Base-by-base conservation (phyloP, 163 green algal genomes). In the Scenedesmus sp. region DNA sequence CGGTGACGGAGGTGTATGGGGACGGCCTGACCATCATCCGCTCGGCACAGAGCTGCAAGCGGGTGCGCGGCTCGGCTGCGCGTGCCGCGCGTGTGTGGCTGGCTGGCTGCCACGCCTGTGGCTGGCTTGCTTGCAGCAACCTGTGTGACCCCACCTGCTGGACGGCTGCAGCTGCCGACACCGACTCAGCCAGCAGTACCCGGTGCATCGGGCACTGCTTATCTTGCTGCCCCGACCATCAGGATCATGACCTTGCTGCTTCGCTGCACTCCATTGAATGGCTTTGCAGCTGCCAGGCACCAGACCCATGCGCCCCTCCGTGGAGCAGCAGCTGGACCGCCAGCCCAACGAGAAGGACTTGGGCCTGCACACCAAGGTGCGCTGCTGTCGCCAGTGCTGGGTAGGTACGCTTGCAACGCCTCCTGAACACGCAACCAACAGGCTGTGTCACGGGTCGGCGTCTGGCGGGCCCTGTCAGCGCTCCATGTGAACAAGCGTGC, bases 11-110 rank as follows among this genome's bases (percentile, higher is more conserved):
- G 61, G 89, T 93, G 12, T 95, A 94, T 56, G 65, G 44, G 4
- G 46, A 88, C 53, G 93, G 93, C n/a, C 86, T 95, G 26, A 95
- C 91, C 35, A 92, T 95, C 59, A 92, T 92, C 49, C 65, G 88
- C 10, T 72, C 88, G 9, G 61, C 82, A 35, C 49, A 73, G 9
- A 83, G 81, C 82, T 42, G 33, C 33, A 89, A 83, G 49, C 84
- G 70, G 80, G 88, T 88, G 81, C 24, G 65, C 40, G 30, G 65
- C 15, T 15, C 6, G 65, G 65, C 53, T 65, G 3, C 33, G 20
- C 4, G 40, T 40, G 30, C 30, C 30, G 30, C 40, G 65, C 65
- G 30, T 40, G 65, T 10, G 2, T 18, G 9, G 30, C 24, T 40
- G 2, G 30, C 18, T 37, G 30, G 18, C 26, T 24, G 56, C 26